Evolutionary conservation across 768 basidiomycete species (phyloP).

Genomic region (Melanogaster broomeanus): DNA sequence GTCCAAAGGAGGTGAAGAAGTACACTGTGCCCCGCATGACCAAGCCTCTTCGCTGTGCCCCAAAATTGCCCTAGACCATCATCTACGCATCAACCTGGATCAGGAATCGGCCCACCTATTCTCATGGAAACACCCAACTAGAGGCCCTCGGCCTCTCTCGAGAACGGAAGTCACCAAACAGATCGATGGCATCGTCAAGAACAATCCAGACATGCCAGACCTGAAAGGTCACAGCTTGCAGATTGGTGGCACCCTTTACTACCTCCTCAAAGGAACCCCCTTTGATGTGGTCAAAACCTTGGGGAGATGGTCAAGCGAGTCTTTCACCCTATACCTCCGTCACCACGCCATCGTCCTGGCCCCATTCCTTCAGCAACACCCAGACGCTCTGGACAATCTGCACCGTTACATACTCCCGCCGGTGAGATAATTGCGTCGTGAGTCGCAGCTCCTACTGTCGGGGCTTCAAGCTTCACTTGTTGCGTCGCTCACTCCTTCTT

Average conservation of each 20-base stretch:
- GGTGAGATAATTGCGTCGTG: not conserved
- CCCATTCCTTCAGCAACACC: constrained; percentile 23
- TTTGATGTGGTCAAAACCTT: constrained; percentile 35
- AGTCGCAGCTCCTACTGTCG: not conserved
- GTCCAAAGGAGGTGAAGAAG: too few relatives aligned
- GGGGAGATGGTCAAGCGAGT: constrained; percentile 36
- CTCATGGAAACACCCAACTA: too few relatives aligned
- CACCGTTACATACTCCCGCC: not conserved
- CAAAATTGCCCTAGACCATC: too few relatives aligned
- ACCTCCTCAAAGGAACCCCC: constrained; percentile 20
- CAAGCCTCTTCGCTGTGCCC: too few relatives aligned
- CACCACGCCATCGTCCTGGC: constrained; percentile 29
- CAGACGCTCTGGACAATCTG: not conserved
- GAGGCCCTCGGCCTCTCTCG: too few relatives aligned
- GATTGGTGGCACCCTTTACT: constrained; percentile 31
- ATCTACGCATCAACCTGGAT: too few relatives aligned
- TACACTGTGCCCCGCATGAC: too few relatives aligned
- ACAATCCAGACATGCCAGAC: not conserved
- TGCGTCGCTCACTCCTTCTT: constrained; percentile 1
- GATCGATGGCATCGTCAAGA: constrained; percentile 9
- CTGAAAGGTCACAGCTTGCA: constrained; percentile 30
- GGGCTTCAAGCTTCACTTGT: not conserved
- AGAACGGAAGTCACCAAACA: constrained; percentile 22
- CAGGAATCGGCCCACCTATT: too few relatives aligned
- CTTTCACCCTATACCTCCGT: constrained; percentile 30